Evolutionary conservation across 768 basidiomycete species (phyloP).

Genomic region (Exidia glandulosa): DNA sequence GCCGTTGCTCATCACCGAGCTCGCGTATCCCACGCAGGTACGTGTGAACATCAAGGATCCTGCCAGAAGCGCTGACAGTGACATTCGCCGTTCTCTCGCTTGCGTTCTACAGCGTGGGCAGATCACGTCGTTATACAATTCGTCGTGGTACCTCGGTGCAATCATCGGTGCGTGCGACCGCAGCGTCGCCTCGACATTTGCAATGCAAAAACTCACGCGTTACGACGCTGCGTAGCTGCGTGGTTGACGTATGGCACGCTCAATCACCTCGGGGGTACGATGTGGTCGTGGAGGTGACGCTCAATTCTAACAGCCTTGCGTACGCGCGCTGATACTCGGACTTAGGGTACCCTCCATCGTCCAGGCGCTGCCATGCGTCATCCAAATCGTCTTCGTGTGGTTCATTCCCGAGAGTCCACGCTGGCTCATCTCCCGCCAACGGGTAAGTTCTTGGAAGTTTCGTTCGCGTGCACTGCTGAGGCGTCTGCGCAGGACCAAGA

Average conservation of each 20-base stretch:
- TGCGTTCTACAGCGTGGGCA: background rate
- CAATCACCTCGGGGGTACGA: conserved; percentile 17
- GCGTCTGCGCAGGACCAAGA: conserved; percentile 34
- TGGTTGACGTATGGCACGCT: conserved; percentile 39
- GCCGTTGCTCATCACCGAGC: conserved; percentile 51
- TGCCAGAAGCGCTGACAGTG: too few relatives aligned
- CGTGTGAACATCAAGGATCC: conserved; percentile 7
- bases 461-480: background rate
- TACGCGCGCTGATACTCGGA: conserved; percentile 25
- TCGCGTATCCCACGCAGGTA: conserved; percentile 63
- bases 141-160: conserved; percentile 66
- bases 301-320: conserved; percentile 28
- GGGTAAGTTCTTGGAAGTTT: conserved; percentile 23
- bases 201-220: background rate
- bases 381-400: conserved; percentile 48
- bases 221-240: conserved; percentile 23
- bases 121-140: conserved; percentile 36
- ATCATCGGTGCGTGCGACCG: conserved; percentile 40
- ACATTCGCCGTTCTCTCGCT: background rate
- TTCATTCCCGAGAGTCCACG: conserved; percentile 57
- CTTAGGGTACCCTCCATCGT: conserved; percentile 54
- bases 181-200: background rate
- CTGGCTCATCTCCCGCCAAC: conserved; percentile 51
- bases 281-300: conserved; percentile 18
- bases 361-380: conserved; percentile 45